Conservation (phyloP, 208 protist genomes). For the Endotrypanum monterogeii region DNA sequence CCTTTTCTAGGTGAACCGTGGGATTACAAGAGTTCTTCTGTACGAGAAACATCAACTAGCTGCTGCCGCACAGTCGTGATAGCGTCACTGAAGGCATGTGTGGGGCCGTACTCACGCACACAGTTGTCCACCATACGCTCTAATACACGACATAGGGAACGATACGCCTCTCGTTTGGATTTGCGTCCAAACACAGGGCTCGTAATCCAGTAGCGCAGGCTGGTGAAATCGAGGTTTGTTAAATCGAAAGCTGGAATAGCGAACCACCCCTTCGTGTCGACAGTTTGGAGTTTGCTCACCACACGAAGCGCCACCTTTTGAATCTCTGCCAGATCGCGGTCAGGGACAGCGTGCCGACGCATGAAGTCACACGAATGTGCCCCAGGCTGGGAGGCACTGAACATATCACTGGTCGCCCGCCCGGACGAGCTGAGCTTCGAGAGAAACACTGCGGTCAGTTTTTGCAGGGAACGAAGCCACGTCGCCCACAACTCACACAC, state of each 20-base stretch:
- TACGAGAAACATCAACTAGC: constrained; percentile 63
- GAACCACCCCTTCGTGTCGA: constrained; percentile 78
- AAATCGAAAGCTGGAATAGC: constrained; percentile 76
- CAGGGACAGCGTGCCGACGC: constrained; percentile 5
- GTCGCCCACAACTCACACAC: constrained; percentile 8
- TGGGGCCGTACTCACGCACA: constrained; percentile 75
- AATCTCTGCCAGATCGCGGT: constrained; percentile 24
- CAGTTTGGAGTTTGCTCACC: constrained; percentile 41
- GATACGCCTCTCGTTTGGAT: constrained; percentile 62
- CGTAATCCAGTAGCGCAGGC: constrained; percentile 58
- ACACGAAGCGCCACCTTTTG: constrained; percentile 50
- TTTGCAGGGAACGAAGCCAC: constrained; percentile 5
- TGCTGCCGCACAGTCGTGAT: constrained; percentile 70
- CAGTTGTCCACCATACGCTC: constrained; percentile 87
- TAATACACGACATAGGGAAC: constrained; percentile 61
- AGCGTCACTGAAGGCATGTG: constrained; percentile 56
- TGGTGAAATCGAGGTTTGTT: constrained; percentile 76
- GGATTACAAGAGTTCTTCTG: constrained; percentile 50
- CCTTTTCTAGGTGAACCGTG: background rate
- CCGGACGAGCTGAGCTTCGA: background rate
- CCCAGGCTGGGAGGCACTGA: background rate
- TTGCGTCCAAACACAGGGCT: constrained; percentile 54
- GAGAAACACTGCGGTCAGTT: constrained; percentile 6
- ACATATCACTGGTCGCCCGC: background rate
- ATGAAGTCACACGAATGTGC: constrained; percentile 9